phyloP scores from a whole-genome alignment of 2,329 filamentous ascomycete species.

The Thielaviopsis ethacetica region DNA sequence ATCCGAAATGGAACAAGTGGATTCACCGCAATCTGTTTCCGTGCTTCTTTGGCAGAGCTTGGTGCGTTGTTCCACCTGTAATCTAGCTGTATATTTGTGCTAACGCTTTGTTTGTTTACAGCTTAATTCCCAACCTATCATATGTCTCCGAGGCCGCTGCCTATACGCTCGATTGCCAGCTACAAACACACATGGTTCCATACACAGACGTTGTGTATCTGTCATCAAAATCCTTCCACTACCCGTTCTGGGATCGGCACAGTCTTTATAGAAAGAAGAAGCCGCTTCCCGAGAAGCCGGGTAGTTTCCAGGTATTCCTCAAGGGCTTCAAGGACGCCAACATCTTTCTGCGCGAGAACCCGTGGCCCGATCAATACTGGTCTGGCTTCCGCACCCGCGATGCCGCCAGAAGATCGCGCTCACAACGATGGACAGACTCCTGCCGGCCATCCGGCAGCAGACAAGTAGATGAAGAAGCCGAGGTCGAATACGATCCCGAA shows the following conservation, averaged over 20 bases:
- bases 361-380: conserved; percentile 84
- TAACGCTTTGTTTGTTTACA: conserved; percentile 18
- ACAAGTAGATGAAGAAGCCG: conserved; percentile 25
- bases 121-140: conserved; percentile 87
- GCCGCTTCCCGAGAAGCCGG: conserved; percentile 71
- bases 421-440: conserved; percentile 57
- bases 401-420: conserved; percentile 44
- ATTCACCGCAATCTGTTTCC: conserved; percentile 95
- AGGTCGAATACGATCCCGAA: conserved; percentile 25
- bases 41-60: conserved; percentile 90
- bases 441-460: conserved; percentile 50
- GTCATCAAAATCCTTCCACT: conserved; percentile 94
- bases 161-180: conserved; percentile 80
- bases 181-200: conserved; percentile 82
- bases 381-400: conserved; percentile 53
- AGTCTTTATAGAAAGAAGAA: conserved; percentile 80
- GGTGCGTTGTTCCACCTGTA: conserved; percentile 28
- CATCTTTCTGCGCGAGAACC: conserved; percentile 82
- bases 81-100: background rate
- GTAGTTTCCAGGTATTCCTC: conserved; percentile 93
- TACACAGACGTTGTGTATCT: conserved; percentile 92
- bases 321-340: conserved; percentile 97
- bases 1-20: conserved; percentile 99
- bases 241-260: conserved; percentile 91
- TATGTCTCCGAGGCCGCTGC: conserved; percentile 97